Conservation (phyloP, 495 filamentous ascomycete genomes). For the Penicillium soppii region DNA sequence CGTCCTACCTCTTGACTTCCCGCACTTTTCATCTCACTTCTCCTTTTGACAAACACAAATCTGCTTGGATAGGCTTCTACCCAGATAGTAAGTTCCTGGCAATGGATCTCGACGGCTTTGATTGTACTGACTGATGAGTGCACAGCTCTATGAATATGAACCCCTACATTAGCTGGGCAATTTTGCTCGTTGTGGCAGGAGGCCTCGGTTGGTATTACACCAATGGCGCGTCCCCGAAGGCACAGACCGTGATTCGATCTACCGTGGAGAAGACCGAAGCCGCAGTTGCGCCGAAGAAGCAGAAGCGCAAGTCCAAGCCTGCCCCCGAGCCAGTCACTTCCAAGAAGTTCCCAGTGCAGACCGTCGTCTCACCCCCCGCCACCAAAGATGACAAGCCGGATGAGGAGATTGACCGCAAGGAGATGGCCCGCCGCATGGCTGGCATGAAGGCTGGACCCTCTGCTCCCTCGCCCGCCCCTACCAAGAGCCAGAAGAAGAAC, state of each 20-base stretch:
- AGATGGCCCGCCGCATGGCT: slow-evolving; percentile 70
- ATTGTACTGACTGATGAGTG: slow-evolving; percentile 15
- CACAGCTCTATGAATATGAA: slow-evolving; percentile 40
- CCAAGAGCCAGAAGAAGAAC: slow-evolving; percentile 59
- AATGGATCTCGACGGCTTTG: background rate
- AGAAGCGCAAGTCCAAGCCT: slow-evolving; percentile 41
- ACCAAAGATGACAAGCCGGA: slow-evolving; percentile 49
- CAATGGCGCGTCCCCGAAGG: slow-evolving; percentile 37
- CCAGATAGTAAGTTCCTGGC: slow-evolving; percentile 12
- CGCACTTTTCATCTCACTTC: slow-evolving; percentile 2
- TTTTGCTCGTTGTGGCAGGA: slow-evolving; percentile 53
- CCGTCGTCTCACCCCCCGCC: slow-evolving; percentile 37
- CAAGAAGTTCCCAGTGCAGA: slow-evolving; percentile 36
- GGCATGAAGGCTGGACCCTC: slow-evolving; percentile 63
- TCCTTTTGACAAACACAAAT: background rate
- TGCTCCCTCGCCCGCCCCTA: slow-evolving; percentile 38
- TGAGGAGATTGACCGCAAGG: slow-evolving; percentile 63
- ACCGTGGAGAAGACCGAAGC: slow-evolving; percentile 37
- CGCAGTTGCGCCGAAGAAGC: slow-evolving; percentile 37
- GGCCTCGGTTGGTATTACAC: slow-evolving; percentile 50
- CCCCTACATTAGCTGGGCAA: slow-evolving; percentile 55
- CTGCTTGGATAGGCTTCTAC: slow-evolving; percentile 1
- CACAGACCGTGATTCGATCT: slow-evolving; percentile 30
- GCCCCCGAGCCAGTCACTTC: slow-evolving; percentile 28
- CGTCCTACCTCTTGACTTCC: slow-evolving; percentile 11